Percentiles rank a stretch among this genome's conserved stretches.
Evolutionary conservation across 2,329 filamentous ascomycete species (phyloP).

Genomic region (Claviceps africana): DNA sequence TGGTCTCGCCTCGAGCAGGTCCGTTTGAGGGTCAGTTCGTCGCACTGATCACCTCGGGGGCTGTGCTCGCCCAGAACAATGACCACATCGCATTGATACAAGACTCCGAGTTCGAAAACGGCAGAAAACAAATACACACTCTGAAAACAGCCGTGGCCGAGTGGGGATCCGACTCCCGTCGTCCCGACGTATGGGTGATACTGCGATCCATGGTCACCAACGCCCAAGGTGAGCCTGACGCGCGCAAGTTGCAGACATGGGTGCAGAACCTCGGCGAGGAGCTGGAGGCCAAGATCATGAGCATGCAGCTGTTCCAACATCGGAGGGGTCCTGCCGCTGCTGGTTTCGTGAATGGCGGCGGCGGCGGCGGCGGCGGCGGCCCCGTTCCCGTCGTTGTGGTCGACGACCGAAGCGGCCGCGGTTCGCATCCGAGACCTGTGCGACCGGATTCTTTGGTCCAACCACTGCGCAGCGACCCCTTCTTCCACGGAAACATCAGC

Average conservation of each 20-base stretch:
- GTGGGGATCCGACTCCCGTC: constrained; percentile 17
- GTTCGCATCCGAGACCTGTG: background rate
- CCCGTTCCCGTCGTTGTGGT: background rate
- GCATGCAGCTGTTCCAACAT: constrained; percentile 30
- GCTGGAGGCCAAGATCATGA: constrained; percentile 30
- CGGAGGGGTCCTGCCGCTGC: constrained; percentile 4
- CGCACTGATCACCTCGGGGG: constrained; percentile 28
- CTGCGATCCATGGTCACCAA: constrained; percentile 32
- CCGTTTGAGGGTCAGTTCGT: constrained; percentile 35
- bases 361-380: background rate
- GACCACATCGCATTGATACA: constrained; percentile 18
- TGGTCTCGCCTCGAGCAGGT: constrained; percentile 34
- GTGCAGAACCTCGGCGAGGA: constrained; percentile 37
- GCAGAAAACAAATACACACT: constrained; percentile 26
- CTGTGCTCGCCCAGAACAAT: constrained; percentile 6
- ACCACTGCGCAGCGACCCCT: background rate
- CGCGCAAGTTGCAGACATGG: constrained; percentile 36
- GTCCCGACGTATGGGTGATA: constrained; percentile 35
- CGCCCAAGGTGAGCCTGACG: constrained; percentile 24
- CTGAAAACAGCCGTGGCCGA: constrained; percentile 27
- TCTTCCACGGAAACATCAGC: background rate
- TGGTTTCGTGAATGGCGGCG: background rate
- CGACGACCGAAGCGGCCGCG: constrained; percentile 14
- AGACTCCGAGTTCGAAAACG: constrained; percentile 24
- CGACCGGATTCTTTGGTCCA: constrained; percentile 5